phyloP scores from a whole-genome alignment of 352 stramenopile genomes.

The Phytopythium vexans region DNA sequence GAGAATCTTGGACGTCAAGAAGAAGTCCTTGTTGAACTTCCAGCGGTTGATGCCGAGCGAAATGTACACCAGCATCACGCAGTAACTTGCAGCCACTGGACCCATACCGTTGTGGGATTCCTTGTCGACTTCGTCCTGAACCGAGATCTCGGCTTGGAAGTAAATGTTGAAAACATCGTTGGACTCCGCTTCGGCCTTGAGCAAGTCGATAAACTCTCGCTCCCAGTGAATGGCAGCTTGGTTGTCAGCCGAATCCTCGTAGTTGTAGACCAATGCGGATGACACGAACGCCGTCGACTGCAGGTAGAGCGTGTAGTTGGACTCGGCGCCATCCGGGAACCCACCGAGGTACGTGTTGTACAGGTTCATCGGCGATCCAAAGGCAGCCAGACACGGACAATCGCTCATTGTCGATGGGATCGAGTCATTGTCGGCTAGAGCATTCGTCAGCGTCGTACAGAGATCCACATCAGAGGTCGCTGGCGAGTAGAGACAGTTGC shows the following conservation, averaged over 20 bases:
- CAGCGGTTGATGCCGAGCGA: constrained; percentile 63
- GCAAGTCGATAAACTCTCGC: constrained; percentile 49
- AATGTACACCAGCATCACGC: constrained; percentile 67
- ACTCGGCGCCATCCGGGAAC: constrained; percentile 42
- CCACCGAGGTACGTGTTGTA: constrained; percentile 66
- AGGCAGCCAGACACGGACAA: constrained; percentile 56
- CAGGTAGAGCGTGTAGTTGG: constrained; percentile 48
- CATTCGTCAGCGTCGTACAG: constrained; percentile 37
- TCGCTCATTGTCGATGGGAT: constrained; percentile 54
- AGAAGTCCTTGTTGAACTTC: constrained; percentile 41
- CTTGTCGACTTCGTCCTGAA: constrained; percentile 56
- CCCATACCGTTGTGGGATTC: constrained; percentile 49
- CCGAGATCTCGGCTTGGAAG: constrained; percentile 57
- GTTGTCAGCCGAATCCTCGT: constrained; percentile 45
- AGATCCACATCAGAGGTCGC: constrained; percentile 44
- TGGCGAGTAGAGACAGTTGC: constrained; percentile 55
- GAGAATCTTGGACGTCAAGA: constrained; percentile 53
- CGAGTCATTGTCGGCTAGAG: constrained; percentile 28
- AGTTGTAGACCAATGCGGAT: constrained; percentile 62
- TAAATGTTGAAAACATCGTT: constrained; percentile 53
- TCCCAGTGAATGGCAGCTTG: constrained; percentile 51
- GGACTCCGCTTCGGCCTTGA: constrained; percentile 34
- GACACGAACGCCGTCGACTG: constrained; percentile 45
- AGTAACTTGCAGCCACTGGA: constrained; percentile 50
- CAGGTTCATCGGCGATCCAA: constrained; percentile 65